Evolutionary conservation across 176 grass and related monocot species (phyloP).

Genomic region (Aegilops longissima): DNA sequence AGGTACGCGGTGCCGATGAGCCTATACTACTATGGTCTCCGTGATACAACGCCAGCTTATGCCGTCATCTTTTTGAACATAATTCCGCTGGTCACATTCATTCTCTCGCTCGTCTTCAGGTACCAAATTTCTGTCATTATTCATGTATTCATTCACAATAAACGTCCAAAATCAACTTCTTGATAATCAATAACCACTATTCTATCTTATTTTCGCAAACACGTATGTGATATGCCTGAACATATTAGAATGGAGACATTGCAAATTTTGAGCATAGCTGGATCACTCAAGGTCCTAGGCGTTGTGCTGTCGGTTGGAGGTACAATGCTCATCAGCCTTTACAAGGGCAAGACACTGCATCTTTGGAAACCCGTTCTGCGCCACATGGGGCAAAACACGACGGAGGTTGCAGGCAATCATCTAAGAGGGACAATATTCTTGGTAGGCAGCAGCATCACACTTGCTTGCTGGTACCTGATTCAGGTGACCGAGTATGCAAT

Average conservation of each 20-base stretch:
- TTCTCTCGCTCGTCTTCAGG: conserved; percentile 52
- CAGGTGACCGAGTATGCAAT: conserved; percentile 21
- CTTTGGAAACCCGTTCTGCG: conserved; percentile 32
- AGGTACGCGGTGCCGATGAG: conserved; percentile 54
- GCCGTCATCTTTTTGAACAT: conserved; percentile 52
- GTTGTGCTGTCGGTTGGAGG: conserved; percentile 42
- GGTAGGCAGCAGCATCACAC: conserved; percentile 33
- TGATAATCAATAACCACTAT: background rate
- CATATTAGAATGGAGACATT: conserved; percentile 42
- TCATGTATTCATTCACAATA: background rate
- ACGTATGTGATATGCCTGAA: background rate
- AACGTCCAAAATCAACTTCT: background rate
- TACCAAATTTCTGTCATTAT: background rate
- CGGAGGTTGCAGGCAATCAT: background rate
- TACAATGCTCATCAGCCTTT: conserved; percentile 49
- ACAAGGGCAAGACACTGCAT: conserved; percentile 60
- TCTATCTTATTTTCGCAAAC: background rate
- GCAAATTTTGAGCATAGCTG: background rate
- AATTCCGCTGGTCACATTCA: conserved; percentile 50
- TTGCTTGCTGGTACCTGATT: conserved; percentile 61
- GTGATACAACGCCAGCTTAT: conserved; percentile 52
- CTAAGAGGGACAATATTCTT: conserved; percentile 42
- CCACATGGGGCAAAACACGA: background rate
- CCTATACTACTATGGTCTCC: conserved; percentile 54
- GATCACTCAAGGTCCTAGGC: conserved; percentile 39